phyloP scores from a whole-genome alignment of 495 filamentous ascomycete genomes.

The Penicillium subrubescens region DNA sequence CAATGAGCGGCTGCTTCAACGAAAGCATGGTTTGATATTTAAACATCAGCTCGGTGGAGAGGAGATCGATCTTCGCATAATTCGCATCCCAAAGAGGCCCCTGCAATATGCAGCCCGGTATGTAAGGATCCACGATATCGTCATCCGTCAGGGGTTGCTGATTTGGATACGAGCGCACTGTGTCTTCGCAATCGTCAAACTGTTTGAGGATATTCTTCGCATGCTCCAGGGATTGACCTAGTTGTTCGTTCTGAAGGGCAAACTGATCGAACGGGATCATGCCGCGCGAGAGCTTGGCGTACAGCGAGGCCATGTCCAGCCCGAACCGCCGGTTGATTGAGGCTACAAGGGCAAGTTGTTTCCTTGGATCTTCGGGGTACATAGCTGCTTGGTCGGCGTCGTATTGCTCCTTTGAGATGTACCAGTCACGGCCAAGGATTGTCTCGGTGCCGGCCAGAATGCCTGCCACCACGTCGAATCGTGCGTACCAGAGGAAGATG shows the following conservation, averaged over 20 bases:
- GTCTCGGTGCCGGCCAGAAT: slow-evolving; percentile 80
- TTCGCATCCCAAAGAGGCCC: slow-evolving; percentile 74
- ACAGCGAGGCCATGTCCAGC: slow-evolving; percentile 77
- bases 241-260: slow-evolving; percentile 55
- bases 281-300: slow-evolving; percentile 63
- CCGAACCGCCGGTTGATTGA: slow-evolving; percentile 73
- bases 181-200: slow-evolving; percentile 58
- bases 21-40: slow-evolving; percentile 66
- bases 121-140: slow-evolving; percentile 73
- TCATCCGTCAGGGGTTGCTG: slow-evolving; percentile 53
- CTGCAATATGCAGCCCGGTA: slow-evolving; percentile 64
- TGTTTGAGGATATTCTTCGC: slow-evolving; percentile 62
- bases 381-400: slow-evolving; percentile 58
- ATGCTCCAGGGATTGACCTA: slow-evolving; percentile 54
- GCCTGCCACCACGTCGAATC: slow-evolving; percentile 83
- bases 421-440: slow-evolving; percentile 79
- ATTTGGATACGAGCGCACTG: slow-evolving; percentile 60
- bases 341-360: slow-evolving; percentile 65
- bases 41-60: slow-evolving; percentile 78
- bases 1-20: slow-evolving; percentile 49
- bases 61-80: slow-evolving; percentile 73
- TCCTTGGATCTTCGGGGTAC: slow-evolving; percentile 63
- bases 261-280: slow-evolving; percentile 70
- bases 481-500: slow-evolving; percentile 83
- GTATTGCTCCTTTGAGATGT: slow-evolving; percentile 62